Evolutionary conservation across 106 monocot species (phyloP), one percentile per base, ranked within the genome.

Genomic region (Alisma plantagoaquatica): DNA sequence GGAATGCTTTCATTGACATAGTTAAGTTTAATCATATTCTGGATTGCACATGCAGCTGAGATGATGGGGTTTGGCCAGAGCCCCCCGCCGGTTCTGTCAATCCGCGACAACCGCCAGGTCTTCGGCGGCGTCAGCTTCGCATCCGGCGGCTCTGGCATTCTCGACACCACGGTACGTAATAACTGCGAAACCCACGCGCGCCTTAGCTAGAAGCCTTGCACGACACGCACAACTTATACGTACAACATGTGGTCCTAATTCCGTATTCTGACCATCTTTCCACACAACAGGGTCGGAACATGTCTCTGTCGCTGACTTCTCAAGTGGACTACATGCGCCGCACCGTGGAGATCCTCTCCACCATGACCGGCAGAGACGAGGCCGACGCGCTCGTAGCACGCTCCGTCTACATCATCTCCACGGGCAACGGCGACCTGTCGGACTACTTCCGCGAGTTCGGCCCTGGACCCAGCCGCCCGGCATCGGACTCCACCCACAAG

Each of bases 341-440:
- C 27, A 83, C 88, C 30, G 70, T 83, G 5, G 70, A 79, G 29
- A 63, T 57, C 59, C 63, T 83, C 59, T 67, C 73, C 0, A 53
- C 18, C 28, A 64, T 60, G 33, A 60, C 79, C 16, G 73, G 83
- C 3, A 75, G 74, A 2, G 81, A 68, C 3, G 41, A 33, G 1
- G 71, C 70, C 11, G 56, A 74, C 18, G 16, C 50, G 6, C 57
- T 79, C 29, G 54, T 83, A 4, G 55, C 68, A 0, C 65, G 64
- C 45, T 76, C 70, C 69, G 50, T 89, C 67, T 79, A 79, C 73
- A 79, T 73, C 58, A 54, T 89, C 6, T 76, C 76, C 21, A 79
- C 83, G 76, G 88, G 88, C 10, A 83, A 79, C 79, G 83, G 83
- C 41, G 88, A 83, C 70, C 79, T 83, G 70, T 68, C 79, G 25